Base-by-base conservation (phyloP, 768 basidiomycete genomes). In the Suillus occidentalis region DNA sequence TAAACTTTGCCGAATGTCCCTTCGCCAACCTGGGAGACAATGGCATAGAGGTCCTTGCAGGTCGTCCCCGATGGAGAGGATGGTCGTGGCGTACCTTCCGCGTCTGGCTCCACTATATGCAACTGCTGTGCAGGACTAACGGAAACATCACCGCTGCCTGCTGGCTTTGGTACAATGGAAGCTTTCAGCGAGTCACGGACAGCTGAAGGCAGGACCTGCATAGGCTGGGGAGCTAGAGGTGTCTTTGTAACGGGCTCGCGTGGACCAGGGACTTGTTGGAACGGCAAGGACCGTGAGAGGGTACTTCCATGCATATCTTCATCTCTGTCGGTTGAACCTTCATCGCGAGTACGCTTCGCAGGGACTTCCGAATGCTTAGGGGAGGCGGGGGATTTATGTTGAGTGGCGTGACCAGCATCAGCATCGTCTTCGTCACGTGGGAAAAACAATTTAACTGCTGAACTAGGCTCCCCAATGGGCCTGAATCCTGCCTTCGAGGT, bases 1-100 rank as follows among this genome's bases (percentile, higher is more conserved):
- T 97, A 92, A 1, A 99, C 97, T 75, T 99, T 97, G 28, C 97
- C 97, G 73, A 99, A 99, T 2, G 97, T 99, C 3, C 97, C 97
- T 76, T 99, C 97, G 13, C 97, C 97, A 52, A 99, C 97, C 72
- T 98, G 96, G 57, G 87, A 90, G 31, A 99, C 83, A 66, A 95
- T 92, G 60, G 87, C 85, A 76, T 97, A 99, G 22, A 94, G 74
- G 65, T 94, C 90, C 61, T 80, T 79, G 37, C 71, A 72, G 53
- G 78, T 73, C 18, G 71, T 65, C 2, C 66, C 25, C 25, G 70
- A 72, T 36, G 77, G 74, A 16, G 76, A 73, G 25, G 73, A 67
- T 2, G 76, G 68, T 37, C 73, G 74, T 14, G 77, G 71, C 16
- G 64, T 65, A 18, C 20, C 66, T 4, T 76, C 75, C 43, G 64